Base-by-base conservation (phyloP, 1,284 basidiomycete species). In the Lentinus polychrous region DNA sequence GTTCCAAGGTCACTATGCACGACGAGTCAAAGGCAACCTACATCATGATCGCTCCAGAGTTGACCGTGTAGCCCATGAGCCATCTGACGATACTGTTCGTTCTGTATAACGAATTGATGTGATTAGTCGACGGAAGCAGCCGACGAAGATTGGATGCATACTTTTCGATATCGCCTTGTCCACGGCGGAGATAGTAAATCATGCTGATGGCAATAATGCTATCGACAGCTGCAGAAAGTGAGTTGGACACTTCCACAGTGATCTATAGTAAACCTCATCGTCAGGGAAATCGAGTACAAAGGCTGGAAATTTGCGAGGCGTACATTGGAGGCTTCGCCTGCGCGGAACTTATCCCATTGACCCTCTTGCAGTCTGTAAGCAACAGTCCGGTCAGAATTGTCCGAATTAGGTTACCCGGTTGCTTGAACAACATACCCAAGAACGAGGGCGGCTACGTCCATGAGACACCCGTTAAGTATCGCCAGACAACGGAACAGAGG, bases 41-140 rank as follows among this genome's bases (percentile, higher is more conserved):
- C 46, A 33, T 48, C 24, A 37, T 48, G n/a, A 48, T 38, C 8
- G 39, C 14, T 5, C 46, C 37, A n/a, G 46, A 42, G 38, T 48
- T 48, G 27, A 48, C 32, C 6, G 38, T 43, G 31, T 48, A 48
- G 5, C 23, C 17, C 40, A 48, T 48, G 20, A 48, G 38, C 35
- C 35, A 37, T 14, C 35, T 37, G 14, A 37, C 35, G 18, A 37
- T 37, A 14, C 35, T 18, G 35, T 37, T 18, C n/a, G 35, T 37
- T 18, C 35, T 37, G 18, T 18, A 14, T 6, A 37, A 7, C 5
- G n/a, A 37, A 18, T 18, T 14, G n/a, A n/a, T n/a, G n/a, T 37
- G 6, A 37, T n/a, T 14, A 15, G n/a, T 12, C 10, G 4, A 10
- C 27, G 27, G 10, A 27, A 14, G 12, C n/a, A 14, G 14, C 35